These are phyloP conservation scores for Erythrobasidium yunnanense DNA, from an alignment of 768 basidiomycete genomes.

Conservation along the genomic window DNA sequence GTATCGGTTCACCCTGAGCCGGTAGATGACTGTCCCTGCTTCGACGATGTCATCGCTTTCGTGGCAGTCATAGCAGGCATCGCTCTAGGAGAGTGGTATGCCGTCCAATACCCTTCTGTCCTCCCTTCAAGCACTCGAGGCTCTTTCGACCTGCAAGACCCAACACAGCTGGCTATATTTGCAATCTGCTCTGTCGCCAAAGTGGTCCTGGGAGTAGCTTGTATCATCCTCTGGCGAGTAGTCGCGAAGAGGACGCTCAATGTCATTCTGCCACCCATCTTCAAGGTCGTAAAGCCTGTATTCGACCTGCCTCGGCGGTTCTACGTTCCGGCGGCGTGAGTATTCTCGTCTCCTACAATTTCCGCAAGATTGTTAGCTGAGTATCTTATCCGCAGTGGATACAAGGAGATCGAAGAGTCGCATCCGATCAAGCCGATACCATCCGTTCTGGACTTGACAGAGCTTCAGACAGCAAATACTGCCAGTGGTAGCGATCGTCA, in stretches of 20 bases:
- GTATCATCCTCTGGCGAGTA: slow-evolving; percentile 80
- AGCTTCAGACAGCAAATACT: slow-evolving; percentile 6
- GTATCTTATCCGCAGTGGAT: not conserved
- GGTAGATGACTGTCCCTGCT: slow-evolving; percentile 93
- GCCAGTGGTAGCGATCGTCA: not conserved
- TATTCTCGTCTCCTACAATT: not conserved
- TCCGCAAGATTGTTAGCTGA: not conserved
- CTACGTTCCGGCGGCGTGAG: slow-evolving; percentile 74
- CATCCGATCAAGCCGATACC: slow-evolving; percentile 58
- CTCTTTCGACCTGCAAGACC: slow-evolving; percentile 29
- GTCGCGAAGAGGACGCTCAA: slow-evolving; percentile 68
- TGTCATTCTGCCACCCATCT: slow-evolving; percentile 65
- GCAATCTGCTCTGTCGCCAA: slow-evolving; percentile 38
- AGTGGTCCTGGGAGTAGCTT: slow-evolving; percentile 53
- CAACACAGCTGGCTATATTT: not conserved
- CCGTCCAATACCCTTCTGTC: slow-evolving; percentile 35
- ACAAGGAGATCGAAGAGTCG: slow-evolving; percentile 29
- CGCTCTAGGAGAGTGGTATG: slow-evolving; percentile 58
- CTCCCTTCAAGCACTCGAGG: slow-evolving; percentile 39
- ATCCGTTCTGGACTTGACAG: slow-evolving; percentile 68
- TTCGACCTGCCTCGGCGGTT: slow-evolving; percentile 73
- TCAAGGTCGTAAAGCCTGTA: slow-evolving; percentile 55
- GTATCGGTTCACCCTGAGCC: slow-evolving; percentile 90
- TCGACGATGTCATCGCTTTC: slow-evolving; percentile 91
- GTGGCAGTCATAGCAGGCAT: slow-evolving; percentile 72